These are phyloP conservation scores for Wilcoxina mikolae DNA, from an alignment of 495 filamentous ascomycete genomes.

Conservation along the genomic window DNA sequence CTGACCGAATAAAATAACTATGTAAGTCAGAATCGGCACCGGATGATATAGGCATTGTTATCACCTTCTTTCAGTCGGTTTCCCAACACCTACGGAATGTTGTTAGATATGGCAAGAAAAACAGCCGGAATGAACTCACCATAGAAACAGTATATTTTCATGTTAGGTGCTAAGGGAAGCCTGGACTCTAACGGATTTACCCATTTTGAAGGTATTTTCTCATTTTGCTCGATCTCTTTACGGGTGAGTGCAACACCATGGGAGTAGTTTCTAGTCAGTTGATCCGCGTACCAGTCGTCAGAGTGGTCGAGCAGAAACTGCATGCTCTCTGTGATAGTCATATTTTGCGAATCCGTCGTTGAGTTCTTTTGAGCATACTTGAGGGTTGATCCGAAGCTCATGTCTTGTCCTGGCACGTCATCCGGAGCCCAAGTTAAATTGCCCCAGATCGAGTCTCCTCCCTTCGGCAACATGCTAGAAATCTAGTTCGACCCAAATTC, in stretches of 20 bases:
- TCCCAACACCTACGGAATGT: slow-evolving; percentile 47
- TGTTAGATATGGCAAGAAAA: background rate
- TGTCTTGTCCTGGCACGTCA: slow-evolving; percentile 54
- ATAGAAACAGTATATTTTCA: slow-evolving; percentile 98
- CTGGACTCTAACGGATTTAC: slow-evolving; percentile 87
- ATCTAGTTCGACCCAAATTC: too few species aligned
- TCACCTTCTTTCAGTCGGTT: slow-evolving; percentile 63
- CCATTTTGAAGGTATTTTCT: slow-evolving; percentile 71
- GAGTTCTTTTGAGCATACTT: slow-evolving; percentile 44
- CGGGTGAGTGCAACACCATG: slow-evolving; percentile 72
- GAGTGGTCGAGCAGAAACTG: slow-evolving; percentile 59
- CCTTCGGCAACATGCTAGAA: slow-evolving; percentile 92
- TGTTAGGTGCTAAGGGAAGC: slow-evolving; percentile 69
- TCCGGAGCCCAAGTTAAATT: slow-evolving; percentile 82
- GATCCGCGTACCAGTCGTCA: slow-evolving; percentile 71
- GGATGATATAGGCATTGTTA: too few species aligned
- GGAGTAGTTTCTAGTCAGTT: slow-evolving; percentile 61
- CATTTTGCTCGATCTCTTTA: slow-evolving; percentile 74
- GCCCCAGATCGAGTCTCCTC: slow-evolving; percentile 87
- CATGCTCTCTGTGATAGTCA: slow-evolving; percentile 65
- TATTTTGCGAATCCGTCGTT: slow-evolving; percentile 40
- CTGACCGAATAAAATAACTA: slow-evolving; percentile 79
- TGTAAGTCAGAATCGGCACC: too few species aligned
- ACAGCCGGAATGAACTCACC: too few species aligned
- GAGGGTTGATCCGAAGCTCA: slow-evolving; percentile 66